Evolutionary conservation across 2,329 filamentous ascomycete genomes (phyloP).

Genomic region (Chaetomiaceae sp.): DNA sequence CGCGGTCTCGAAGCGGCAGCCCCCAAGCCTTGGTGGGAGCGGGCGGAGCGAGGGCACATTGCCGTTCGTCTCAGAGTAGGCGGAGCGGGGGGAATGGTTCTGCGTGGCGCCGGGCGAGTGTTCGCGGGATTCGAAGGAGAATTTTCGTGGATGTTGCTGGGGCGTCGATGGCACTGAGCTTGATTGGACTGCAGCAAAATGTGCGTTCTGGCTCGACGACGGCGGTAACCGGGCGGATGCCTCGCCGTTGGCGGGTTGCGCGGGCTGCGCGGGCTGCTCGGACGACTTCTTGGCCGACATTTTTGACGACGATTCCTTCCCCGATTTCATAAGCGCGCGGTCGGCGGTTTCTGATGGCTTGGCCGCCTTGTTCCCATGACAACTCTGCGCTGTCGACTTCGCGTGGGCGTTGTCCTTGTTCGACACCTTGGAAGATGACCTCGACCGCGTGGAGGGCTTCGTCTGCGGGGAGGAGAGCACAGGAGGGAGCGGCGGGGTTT

Average conservation of each 20-base stretch:
- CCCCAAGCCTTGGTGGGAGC: conserved; percentile 53
- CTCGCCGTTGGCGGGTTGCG: conserved; percentile 12
- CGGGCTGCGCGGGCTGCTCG: conserved; percentile 5
- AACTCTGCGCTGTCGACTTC: conserved; percentile 48
- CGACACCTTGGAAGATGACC: conserved; percentile 57
- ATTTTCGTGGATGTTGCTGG: conserved; percentile 79
- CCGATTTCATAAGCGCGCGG: conserved; percentile 55
- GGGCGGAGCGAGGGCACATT: conserved; percentile 64
- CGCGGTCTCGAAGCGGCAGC: conserved; percentile 86
- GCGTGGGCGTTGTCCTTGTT: conserved; percentile 46
- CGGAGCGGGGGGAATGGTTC: conserved; percentile 83
- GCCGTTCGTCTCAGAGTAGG: conserved; percentile 82
- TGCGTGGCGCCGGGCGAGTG: conserved; percentile 75
- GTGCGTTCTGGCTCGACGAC: conserved; percentile 16
- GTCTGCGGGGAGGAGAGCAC: conserved; percentile 52
- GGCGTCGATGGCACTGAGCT: conserved; percentile 92
- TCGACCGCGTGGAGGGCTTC: conserved; percentile 53
- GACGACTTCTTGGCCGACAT: conserved; percentile 38
- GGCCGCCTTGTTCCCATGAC: conserved; percentile 62
- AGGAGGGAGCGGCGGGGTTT: conserved; percentile 52
- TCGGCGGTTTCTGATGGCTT: conserved; percentile 56
- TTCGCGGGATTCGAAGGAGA: conserved; percentile 70
- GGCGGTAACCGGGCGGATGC: conserved; percentile 18
- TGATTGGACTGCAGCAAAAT: conserved; percentile 52
- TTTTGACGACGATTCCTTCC: conserved; percentile 49